phyloP scores from a whole-genome alignment of 2,329 filamentous ascomycete species.

The Epichloe bromicola region DNA sequence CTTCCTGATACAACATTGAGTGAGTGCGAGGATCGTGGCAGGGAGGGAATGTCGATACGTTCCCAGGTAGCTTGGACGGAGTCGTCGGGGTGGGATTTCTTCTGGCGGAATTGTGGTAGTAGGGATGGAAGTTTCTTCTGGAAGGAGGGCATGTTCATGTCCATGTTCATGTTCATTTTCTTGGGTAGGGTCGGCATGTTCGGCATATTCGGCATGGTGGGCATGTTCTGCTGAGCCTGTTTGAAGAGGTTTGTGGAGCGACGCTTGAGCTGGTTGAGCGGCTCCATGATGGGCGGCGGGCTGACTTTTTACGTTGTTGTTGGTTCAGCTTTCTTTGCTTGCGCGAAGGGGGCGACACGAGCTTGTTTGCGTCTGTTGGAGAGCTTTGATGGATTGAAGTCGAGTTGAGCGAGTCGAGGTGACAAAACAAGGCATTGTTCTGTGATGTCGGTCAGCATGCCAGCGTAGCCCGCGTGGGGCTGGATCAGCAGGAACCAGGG shows the following conservation, averaged over 20 bases:
- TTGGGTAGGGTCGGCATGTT: slow-evolving; percentile 25
- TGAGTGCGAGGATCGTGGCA: slow-evolving; percentile 64
- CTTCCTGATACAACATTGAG: slow-evolving; percentile 44
- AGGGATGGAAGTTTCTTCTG: slow-evolving; percentile 1
- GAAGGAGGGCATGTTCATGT: slow-evolving; percentile 5
- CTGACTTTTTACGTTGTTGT: too few species aligned
- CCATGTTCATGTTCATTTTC: slow-evolving; percentile 3
- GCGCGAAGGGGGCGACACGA: too few species aligned
- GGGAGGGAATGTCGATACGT: slow-evolving; percentile 37
- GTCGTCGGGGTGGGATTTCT: slow-evolving; percentile 24
- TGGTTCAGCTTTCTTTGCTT: too few species aligned
- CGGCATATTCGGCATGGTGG: slow-evolving; percentile 20
- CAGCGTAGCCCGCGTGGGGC: too few species aligned
- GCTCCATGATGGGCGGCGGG: slow-evolving; percentile 30
- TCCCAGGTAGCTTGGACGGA: slow-evolving; percentile 40
- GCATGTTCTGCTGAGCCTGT: slow-evolving; percentile 34
- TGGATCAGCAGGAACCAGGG: too few species aligned
- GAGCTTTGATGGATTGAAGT: too few species aligned
- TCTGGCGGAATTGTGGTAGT: slow-evolving; percentile 9
- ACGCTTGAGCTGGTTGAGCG: slow-evolving; percentile 39
- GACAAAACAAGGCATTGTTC: too few species aligned
- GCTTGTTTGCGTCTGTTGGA: too few species aligned
- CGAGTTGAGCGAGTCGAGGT: too few species aligned
- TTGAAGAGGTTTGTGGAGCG: slow-evolving; percentile 40
- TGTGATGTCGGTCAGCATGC: too few species aligned